Conservation (phyloP, 441 rosid species). For the Pelargonium australe region DNA sequence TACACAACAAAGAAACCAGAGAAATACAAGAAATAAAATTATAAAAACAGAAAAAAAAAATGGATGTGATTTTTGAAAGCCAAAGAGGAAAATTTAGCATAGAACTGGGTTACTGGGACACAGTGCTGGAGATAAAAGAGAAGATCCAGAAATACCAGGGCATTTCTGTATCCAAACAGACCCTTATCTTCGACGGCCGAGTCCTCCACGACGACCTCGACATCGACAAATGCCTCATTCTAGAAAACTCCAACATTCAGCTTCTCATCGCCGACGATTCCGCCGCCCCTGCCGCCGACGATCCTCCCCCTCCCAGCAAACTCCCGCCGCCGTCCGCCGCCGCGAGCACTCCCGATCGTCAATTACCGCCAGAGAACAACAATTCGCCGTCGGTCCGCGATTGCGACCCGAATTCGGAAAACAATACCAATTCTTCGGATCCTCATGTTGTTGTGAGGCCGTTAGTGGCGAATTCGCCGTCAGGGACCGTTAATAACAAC, state of each 20-base stretch:
- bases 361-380: background rate
- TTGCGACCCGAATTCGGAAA: background rate
- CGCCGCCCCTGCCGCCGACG: constrained; percentile 29
- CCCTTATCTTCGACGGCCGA: constrained; percentile 52
- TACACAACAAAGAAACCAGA: no score
- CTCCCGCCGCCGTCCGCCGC: constrained; percentile 17
- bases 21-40: no score
- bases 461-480: constrained; percentile 24
- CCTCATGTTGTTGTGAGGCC: constrained; percentile 29
- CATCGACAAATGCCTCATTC: constrained; percentile 49
- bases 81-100: constrained; percentile 49
- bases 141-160: constrained; percentile 58
- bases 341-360: background rate
- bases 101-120: constrained; percentile 63
- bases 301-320: constrained; percentile 26
- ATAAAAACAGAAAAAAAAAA: constrained; percentile 7
- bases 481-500: no score
- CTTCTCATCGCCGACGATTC: constrained; percentile 34
- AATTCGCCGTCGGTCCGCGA: background rate
- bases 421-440: background rate
- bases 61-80: constrained; percentile 62
- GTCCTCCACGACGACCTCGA: constrained; percentile 58
- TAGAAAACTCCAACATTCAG: constrained; percentile 53
- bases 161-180: constrained; percentile 51
- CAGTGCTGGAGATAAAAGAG: constrained; percentile 68